Evolutionary conservation across 2,329 filamentous ascomycete genomes (phyloP), one percentile per base, ranked within the genome.

Genomic region (Leptoxyphium fumago): DNA sequence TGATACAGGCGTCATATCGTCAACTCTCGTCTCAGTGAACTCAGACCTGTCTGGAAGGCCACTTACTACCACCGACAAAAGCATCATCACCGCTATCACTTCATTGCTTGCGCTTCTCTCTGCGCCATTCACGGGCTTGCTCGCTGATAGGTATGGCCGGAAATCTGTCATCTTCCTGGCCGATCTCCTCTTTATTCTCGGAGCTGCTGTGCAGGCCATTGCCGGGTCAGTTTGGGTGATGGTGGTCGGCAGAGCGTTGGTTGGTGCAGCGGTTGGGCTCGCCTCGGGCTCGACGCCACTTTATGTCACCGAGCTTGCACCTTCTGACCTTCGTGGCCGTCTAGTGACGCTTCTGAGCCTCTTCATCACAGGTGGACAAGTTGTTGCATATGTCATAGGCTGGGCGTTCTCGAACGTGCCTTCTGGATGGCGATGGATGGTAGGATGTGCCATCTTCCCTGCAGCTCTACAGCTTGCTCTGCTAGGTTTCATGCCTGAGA

Each of bases 391-490:
- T 61, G 60, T 93, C 1, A 66, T 87, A 6, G 89, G 89, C 1
- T 94, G 84, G 82, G 61, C 71, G 0, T 80, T 94, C 40, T 73
- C 77, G 5, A 48, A 49, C 9, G 71, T 74, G 7, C 47, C 53
- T 7, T 74, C 72, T 10, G 85, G 82, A 1, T 96, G 89, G 88
- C 72, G 86, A 41, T 93, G 84, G 80, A 88, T 94, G 75, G 87
- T 95, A 0, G 88, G 88, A 0, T 63, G 95, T 0, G 89, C 88
- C 1, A 83, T 83, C 8, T 48, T 82, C 21, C 89, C 89, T 0
- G 88, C 87, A 0, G 61, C 75, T 0, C 44, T 87, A 2, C 89
- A 95, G 60, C 74, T 77, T 5, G 59, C 70, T 0, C 65, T 93
- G 44, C 65, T 95, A 46, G 53, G 77, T 2, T 69, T 77, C 42